Percentiles rank a stretch among this genome's conserved stretches.
These are phyloP conservation scores for Cyanodermella asteris DNA, from an alignment of 2,329 filamentous ascomycete species.

Conservation along the genomic window DNA sequence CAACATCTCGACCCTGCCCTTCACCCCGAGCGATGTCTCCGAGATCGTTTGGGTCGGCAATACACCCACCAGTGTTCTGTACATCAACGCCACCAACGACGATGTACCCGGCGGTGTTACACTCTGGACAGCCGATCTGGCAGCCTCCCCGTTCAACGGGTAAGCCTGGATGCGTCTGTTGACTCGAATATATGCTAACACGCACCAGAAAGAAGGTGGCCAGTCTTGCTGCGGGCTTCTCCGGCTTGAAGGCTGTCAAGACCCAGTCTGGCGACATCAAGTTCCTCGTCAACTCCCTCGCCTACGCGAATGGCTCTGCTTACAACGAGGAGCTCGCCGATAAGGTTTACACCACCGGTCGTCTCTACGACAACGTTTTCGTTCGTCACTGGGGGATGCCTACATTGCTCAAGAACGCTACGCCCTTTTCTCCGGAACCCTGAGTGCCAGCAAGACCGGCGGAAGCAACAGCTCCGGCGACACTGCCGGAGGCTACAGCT, in stretches of 20 bases:
- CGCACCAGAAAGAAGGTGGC: slow-evolving; percentile 17
- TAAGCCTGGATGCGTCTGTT: no score
- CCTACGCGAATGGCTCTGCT: slow-evolving; percentile 45
- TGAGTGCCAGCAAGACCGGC: slow-evolving; percentile 20
- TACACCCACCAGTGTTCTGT: slow-evolving; percentile 36
- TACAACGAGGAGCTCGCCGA: slow-evolving; percentile 41
- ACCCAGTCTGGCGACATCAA: slow-evolving; percentile 24
- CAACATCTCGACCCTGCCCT: slow-evolving; percentile 33
- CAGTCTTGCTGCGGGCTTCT: slow-evolving; percentile 16
- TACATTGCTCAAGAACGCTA: slow-evolving; percentile 48
- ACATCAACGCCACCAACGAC: slow-evolving; percentile 26
- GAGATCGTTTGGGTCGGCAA: slow-evolving; percentile 61
- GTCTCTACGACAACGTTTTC: slow-evolving; percentile 53
- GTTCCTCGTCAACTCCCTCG: slow-evolving; percentile 34
- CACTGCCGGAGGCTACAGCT: slow-evolving; percentile 17
- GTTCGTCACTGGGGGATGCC: slow-evolving; percentile 69
- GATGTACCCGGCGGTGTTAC: slow-evolving; percentile 18
- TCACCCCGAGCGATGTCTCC: slow-evolving; percentile 39
- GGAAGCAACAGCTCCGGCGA: slow-evolving; percentile 13
- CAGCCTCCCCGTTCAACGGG: slow-evolving; percentile 14
- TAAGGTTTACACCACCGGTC: slow-evolving; percentile 40
- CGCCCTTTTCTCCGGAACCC: slow-evolving; percentile 49
- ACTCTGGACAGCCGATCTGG: slow-evolving; percentile 17
- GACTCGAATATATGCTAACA: no score
- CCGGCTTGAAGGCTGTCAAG: slow-evolving; percentile 17